phyloP scores from a whole-genome alignment of 2,329 filamentous ascomycete species.

The Rhytidhysteron rufulum region DNA sequence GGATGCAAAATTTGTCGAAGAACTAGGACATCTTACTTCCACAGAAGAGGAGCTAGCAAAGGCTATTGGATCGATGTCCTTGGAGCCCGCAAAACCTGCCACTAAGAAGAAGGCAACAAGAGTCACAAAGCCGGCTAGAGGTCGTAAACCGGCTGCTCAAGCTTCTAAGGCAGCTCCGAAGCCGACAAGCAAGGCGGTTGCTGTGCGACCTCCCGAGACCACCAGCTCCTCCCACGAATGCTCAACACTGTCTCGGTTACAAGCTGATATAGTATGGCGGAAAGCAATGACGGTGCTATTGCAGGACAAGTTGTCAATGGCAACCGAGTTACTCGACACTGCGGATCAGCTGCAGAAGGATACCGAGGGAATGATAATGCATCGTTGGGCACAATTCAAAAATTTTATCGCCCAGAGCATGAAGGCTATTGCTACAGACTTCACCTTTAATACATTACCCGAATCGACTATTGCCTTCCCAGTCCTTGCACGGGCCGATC shows the following conservation, averaged over 20 bases:
- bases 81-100: constrained; percentile 20
- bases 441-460: constrained; percentile 83
- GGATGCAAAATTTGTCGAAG: constrained; percentile 26
- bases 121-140: constrained; percentile 12
- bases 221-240: constrained; percentile 30
- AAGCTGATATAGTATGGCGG: constrained; percentile 48
- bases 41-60: constrained; percentile 36
- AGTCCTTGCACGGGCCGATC: constrained; percentile 48
- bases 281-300: constrained; percentile 44
- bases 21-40: constrained; percentile 19
- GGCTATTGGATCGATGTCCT: constrained; percentile 40
- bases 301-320: constrained; percentile 27
- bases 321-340: constrained; percentile 21
- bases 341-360: constrained; percentile 21
- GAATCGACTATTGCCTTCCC: constrained; percentile 91
- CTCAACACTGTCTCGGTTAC: constrained; percentile 38
- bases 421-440: constrained; percentile 70
- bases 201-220: constrained; percentile 9
- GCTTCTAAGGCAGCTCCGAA: constrained; percentile 4
- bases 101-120: constrained; percentile 3
- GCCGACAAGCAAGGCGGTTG: constrained; percentile 8
- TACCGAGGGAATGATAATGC: constrained; percentile 45
- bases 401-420: constrained; percentile 66
- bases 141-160: constrained; percentile 20
- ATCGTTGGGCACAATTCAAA: constrained; percentile 60